Percentiles rank a stretch among this genome's conserved stretches.
Conservation (phyloP, 169 alveolate genomes). For the Babesia ovata region DNA sequence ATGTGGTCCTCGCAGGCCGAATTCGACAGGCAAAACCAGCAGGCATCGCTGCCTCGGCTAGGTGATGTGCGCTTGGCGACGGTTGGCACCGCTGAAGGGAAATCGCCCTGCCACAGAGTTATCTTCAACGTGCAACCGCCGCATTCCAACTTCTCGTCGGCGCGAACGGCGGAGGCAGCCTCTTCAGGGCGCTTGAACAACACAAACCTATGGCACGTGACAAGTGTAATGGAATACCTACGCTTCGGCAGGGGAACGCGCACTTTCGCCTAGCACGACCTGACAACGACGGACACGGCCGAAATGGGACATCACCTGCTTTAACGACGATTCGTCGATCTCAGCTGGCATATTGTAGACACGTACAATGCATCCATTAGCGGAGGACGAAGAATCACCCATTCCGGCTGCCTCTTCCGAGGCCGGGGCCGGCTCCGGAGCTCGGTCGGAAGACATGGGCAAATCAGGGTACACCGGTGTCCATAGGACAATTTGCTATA, state of each 20-base stretch:
- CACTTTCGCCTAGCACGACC: conserved; percentile 24
- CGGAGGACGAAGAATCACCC: background rate
- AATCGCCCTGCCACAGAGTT: conserved; percentile 33
- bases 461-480: too few species aligned
- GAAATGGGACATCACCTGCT: conserved; percentile 60
- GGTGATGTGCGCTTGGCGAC: conserved; percentile 14
- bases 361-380: conserved; percentile 18
- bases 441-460: background rate
- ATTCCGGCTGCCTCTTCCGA: background rate
- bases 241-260: conserved; percentile 50
- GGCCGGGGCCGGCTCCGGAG: background rate
- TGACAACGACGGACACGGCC: conserved; percentile 51
- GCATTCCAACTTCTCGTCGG: conserved; percentile 66
- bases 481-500: conserved; percentile 1
- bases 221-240: background rate
- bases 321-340: conserved; percentile 56
- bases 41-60: conserved; percentile 20
- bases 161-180: conserved; percentile 48
- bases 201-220: conserved; percentile 28
- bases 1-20: conserved; percentile 57
- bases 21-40: conserved; percentile 68
- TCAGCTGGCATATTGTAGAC: conserved; percentile 47
- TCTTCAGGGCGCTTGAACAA: conserved; percentile 30
- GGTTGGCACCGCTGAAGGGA: conserved; percentile 17
- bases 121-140: conserved; percentile 66